Evolutionary conservation across 2,329 filamentous ascomycete species (phyloP), one percentile per base, ranked within the genome.

Genomic region (Blastomyces emzantsi): DNA sequence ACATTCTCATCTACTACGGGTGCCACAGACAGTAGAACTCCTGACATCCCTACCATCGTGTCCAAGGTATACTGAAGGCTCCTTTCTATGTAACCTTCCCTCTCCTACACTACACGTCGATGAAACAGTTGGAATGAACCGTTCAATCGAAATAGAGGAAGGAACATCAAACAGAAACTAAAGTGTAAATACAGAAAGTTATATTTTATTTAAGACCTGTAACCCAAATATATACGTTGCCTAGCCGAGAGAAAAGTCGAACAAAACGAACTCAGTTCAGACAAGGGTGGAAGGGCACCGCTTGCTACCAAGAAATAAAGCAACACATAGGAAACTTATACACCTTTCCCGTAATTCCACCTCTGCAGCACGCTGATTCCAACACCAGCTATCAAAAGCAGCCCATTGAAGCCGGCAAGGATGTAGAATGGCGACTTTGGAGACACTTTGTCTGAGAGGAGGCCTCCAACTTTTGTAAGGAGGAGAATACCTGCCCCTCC

Each of bases 401-500:
- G 67, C 0, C 77, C 89, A 73, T 97, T 97, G 74, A 97, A 97
- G 0, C 80, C 79, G 0, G 92, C 92, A 87, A 99, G 93, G 82
- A 97, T 88, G 73, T 92, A 96, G 74, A 99, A 97, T 0, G 94
- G 94, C 13, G 90, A 89, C 0, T 90, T 89, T 2, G 82, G 82
- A 0, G 87, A 87, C 62, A 87, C 79, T 25, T 76, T 81, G 74
- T 99, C 94, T 71, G 97, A 99, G 58, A 97, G 76, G 47, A 86
- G 85, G 0, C 94, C 94, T 15, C 94, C 94, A 3, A 94, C 75
- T 77, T 99, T 99, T 0, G 94, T 97, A 19, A 99, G 82, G 5
- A 97, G 76, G 62, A 99, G 75, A 61, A 99, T 99, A 0, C 92
- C 94, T 0, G 87, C 89, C 17, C 93, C 94, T 13, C 94, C 94